Evolutionary conservation across 176 grass and related monocot genomes (phyloP).

Genomic region (Panicum miliaceum): DNA sequence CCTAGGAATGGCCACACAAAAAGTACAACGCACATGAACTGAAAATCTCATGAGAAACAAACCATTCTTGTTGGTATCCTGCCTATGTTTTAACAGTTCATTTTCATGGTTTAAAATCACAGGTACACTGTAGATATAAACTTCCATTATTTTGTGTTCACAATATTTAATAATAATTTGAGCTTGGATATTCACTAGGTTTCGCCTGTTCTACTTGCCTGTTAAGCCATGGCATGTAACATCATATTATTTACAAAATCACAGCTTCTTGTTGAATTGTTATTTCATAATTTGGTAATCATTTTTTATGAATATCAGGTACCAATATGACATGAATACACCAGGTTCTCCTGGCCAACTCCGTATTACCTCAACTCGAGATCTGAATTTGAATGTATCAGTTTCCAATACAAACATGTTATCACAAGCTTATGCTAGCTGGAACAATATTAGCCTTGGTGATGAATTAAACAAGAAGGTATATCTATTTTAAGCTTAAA

Average conservation of each 20-base stretch:
- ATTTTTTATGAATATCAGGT: slow-evolving; percentile 63
- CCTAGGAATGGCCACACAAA: neutral
- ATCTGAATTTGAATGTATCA: slow-evolving; percentile 87
- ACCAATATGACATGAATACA: slow-evolving; percentile 83
- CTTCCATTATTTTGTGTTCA: slow-evolving; percentile 12
- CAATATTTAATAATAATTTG: slow-evolving; percentile 33
- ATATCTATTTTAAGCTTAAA: slow-evolving; percentile 16
- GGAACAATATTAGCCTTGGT: slow-evolving; percentile 88
- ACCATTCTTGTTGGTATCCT: slow-evolving; percentile 27
- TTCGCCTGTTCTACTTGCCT: slow-evolving; percentile 31
- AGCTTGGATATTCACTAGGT: slow-evolving; percentile 5
- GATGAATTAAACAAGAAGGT: slow-evolving; percentile 79
- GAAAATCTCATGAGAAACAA: slow-evolving; percentile 33
- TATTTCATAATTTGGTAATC: slow-evolving; percentile 30
- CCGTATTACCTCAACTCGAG: slow-evolving; percentile 84
- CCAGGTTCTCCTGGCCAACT: slow-evolving; percentile 77
- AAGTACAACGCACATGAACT: neutral
- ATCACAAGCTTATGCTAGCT: slow-evolving; percentile 97
- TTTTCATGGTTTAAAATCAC: slow-evolving; percentile 26
- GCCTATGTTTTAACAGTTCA: neutral
- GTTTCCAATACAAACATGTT: slow-evolving; percentile 96
- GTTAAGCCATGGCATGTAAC: slow-evolving; percentile 20
- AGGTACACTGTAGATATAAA: neutral
- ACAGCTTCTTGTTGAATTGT: slow-evolving; percentile 25
- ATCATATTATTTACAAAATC: neutral